Evolutionary conservation across 495 filamentous ascomycete genomes (phyloP).

Genomic region (Aspergillus cavernicola): DNA sequence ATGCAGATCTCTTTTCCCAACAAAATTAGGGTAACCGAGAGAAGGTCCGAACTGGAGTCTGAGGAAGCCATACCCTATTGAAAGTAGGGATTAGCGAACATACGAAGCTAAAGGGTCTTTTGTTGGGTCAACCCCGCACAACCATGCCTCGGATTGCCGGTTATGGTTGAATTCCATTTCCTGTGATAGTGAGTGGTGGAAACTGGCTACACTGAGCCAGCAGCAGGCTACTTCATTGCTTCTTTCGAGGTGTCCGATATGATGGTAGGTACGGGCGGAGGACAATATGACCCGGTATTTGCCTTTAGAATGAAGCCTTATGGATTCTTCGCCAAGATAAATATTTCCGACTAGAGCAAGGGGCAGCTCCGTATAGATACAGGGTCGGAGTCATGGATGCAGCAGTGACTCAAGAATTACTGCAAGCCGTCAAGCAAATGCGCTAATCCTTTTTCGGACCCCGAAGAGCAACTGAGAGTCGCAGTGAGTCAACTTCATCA

Average conservation of each 20-base stretch:
- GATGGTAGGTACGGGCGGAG: too few relatives aligned
- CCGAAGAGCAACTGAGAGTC: not conserved
- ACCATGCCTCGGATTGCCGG: slow-evolving; percentile 7
- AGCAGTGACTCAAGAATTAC: not conserved
- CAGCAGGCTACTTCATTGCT: too few relatives aligned
- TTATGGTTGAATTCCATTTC: not conserved
- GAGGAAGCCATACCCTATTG: not conserved
- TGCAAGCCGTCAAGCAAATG: not conserved
- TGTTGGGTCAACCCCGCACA: slow-evolving; percentile 11
- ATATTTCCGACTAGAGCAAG: too few relatives aligned
- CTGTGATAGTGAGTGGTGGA: not conserved
- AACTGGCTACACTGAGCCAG: not conserved
- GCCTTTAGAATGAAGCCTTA: too few relatives aligned
- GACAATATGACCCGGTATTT: too few relatives aligned
- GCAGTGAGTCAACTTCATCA: not conserved
- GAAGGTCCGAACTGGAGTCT: not conserved
- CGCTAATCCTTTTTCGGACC: not conserved
- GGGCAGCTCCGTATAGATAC: too few relatives aligned
- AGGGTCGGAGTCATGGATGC: too few relatives aligned
- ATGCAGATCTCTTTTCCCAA: slow-evolving; percentile 14
- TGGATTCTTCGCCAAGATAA: too few relatives aligned
- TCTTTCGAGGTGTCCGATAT: too few relatives aligned
- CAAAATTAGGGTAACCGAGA: not conserved
- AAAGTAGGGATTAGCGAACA: slow-evolving; percentile 6
- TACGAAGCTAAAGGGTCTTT: slow-evolving; percentile 6